Conservation (phyloP, 352 stramenopile genomes). For the Globisporangium alternatum region DNA sequence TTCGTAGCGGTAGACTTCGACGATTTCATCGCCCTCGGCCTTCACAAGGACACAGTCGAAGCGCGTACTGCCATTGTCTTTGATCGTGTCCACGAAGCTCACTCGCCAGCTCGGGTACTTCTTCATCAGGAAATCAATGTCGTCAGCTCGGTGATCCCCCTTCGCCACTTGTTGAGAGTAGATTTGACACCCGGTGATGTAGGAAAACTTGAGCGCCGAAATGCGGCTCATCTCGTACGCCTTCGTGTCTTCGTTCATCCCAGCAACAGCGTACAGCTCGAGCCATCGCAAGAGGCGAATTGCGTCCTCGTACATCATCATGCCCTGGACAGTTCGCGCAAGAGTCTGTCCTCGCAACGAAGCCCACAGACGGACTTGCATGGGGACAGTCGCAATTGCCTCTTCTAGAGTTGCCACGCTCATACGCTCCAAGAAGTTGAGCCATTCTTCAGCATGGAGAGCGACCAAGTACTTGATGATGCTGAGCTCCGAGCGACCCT, state of each 20-base stretch:
- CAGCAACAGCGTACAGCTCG: conserved; percentile 62
- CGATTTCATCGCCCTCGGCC: conserved; percentile 71
- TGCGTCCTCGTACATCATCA: conserved; percentile 90
- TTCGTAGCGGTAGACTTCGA: conserved; percentile 87
- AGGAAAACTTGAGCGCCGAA: conserved; percentile 84
- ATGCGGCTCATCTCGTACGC: conserved; percentile 84
- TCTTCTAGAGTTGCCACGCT: conserved; percentile 67
- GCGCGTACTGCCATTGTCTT: conserved; percentile 27
- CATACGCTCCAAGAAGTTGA: conserved; percentile 86
- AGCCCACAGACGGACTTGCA: conserved; percentile 81
- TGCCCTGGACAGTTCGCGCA: conserved; percentile 82
- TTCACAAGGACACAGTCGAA: conserved; percentile 85
- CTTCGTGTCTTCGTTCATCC: conserved; percentile 68
- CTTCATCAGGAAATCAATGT: conserved; percentile 88
- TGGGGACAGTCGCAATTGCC: conserved; percentile 56
- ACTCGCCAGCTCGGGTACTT: conserved; percentile 88
- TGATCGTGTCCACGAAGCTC: conserved; percentile 83
- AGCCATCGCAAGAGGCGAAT: conserved; percentile 84
- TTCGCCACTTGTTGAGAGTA: conserved; percentile 80
- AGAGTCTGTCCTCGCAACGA: conserved; percentile 84
- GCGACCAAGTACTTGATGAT: conserved; percentile 90
- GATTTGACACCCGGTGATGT: conserved; percentile 88
- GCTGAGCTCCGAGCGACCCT: conserved; percentile 71
- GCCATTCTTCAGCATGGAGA: conserved; percentile 86
- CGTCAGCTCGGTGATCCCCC: conserved; percentile 75